These are phyloP conservation scores for Yarrowia divulgata DNA, from an alignment of 805 yeast genomes.

Conservation along the genomic window DNA sequence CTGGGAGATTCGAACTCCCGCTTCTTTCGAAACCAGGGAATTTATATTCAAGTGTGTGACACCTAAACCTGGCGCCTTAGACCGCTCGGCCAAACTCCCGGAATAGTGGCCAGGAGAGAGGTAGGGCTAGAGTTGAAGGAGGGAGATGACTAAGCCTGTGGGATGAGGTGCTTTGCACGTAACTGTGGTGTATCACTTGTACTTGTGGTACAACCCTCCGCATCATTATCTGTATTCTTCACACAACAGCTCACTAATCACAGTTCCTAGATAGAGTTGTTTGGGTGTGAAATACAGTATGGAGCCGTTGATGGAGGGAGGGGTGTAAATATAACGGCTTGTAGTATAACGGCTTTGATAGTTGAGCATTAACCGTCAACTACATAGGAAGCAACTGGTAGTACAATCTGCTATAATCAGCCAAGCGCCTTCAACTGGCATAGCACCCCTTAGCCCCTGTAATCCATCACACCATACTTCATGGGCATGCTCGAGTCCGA, in stretches of 20 bases:
- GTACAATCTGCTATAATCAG: not conserved
- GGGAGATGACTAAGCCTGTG: not conserved
- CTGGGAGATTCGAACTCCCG: constrained; percentile 40
- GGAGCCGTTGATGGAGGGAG: not conserved
- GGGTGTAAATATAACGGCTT: too few relatives aligned
- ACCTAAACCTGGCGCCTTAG: constrained; percentile 41
- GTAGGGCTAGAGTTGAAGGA: not conserved
- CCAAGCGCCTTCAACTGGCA: not conserved
- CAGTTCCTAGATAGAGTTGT: not conserved
- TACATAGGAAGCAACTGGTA: too few relatives aligned
- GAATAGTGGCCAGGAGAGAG: not conserved
- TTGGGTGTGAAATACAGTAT: not conserved
- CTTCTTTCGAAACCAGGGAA: constrained; percentile 39
- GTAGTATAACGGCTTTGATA: too few relatives aligned
- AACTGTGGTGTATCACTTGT: not conserved
- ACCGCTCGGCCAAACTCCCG: constrained; percentile 40
- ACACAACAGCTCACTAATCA: not conserved
- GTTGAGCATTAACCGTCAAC: too few relatives aligned
- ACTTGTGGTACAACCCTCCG: not conserved
- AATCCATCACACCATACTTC: not conserved
- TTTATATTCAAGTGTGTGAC: constrained; percentile 36
- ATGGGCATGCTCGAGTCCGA: not conserved
- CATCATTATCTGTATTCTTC: not conserved
- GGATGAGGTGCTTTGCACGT: not conserved
- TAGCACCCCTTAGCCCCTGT: not conserved